Evolutionary conservation across 23 red algal species (phyloP), one percentile per base, ranked within the genome.

Genomic region (Gracilariopsis chorda): DNA sequence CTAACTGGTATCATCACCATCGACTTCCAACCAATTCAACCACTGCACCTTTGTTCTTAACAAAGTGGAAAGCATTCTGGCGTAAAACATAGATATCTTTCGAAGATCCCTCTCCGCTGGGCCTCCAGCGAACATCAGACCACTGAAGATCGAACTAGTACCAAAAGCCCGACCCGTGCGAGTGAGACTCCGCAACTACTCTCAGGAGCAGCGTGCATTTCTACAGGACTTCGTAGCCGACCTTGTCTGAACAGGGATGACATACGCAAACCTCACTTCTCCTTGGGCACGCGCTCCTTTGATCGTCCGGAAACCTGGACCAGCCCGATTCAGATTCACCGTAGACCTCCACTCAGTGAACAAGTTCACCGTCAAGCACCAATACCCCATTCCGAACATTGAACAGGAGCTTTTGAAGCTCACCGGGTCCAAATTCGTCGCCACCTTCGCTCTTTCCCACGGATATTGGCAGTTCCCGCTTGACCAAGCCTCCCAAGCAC

Each of bases 271-370:
- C 28, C 32, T 39, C 20, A 78, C 16, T 11, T 46, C 73, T n/a
- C 30, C 73, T 45, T 78, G 80, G 80, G 56, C 80, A 17, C 39
- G 55, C 30, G 55, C 53, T 25, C 80, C 73, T 13, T 39, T 55
- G 30, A 19, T 0, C 14, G 73, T 78, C 16, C 44, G 37, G 14
- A 78, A 78, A 53, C 39, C 73, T 0, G 73, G 73, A 21, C 73
- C 73, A 17, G 73, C 30, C 41, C 16, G 43, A 53, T 78, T 78
- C 30, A 17, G 0, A 17, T 78, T 78, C 52, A 78, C 73, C 0
- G 0, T 0, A 16, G 41, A 78, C 43, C 0, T 78, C 13, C 73
- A 0, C 19, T 17, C 30, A 16, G 14, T 78, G 0, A 78, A 17
- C 0, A 20, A 20, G 17, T 55, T 0, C 58, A 84, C 56, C 46